Evolutionary conservation across 2,329 filamentous ascomycete species (phyloP).

Genomic region (Hymenoscyphus fructigenus): DNA sequence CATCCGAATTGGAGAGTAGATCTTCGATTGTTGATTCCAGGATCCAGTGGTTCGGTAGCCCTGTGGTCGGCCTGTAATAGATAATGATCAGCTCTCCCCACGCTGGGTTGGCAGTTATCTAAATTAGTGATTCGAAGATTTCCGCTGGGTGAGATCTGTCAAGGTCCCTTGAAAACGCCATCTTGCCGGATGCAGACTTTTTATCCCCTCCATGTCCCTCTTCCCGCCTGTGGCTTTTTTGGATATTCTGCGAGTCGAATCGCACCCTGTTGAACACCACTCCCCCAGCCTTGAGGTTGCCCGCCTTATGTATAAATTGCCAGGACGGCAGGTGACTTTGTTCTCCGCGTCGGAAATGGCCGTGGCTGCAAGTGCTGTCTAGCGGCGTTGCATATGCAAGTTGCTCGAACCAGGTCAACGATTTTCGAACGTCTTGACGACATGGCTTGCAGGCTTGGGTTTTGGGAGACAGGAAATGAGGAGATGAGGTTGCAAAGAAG

Average conservation of each 20-base stretch:
- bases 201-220: conserved; percentile 1
- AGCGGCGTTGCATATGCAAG: conserved; percentile 6
- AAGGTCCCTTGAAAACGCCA: not conserved
- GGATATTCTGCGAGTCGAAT: not conserved
- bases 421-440: conserved; percentile 3
- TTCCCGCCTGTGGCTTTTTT: not conserved
- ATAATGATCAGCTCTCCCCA: not conserved
- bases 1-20: not conserved
- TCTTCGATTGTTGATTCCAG: not conserved
- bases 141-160: not conserved
- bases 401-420: conserved; percentile 3
- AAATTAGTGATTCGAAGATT: not conserved
- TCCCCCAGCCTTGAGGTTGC: not conserved
- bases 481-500: conserved; percentile 4
- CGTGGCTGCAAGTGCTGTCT: conserved; percentile 1
- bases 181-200: conserved; percentile 7
- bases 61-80: not conserved
- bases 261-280: not conserved
- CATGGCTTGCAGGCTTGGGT: conserved; percentile 10
- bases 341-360: conserved; percentile 13
- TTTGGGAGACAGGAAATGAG: conserved; percentile 1
- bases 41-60: not conserved
- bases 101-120: not conserved
- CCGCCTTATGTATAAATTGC: conserved; percentile 7
- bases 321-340: conserved; percentile 11